Evolutionary conservation across 805 yeast genomes (phyloP), one percentile per base, ranked within the genome.

Genomic region (Cyberlindnera americana): DNA sequence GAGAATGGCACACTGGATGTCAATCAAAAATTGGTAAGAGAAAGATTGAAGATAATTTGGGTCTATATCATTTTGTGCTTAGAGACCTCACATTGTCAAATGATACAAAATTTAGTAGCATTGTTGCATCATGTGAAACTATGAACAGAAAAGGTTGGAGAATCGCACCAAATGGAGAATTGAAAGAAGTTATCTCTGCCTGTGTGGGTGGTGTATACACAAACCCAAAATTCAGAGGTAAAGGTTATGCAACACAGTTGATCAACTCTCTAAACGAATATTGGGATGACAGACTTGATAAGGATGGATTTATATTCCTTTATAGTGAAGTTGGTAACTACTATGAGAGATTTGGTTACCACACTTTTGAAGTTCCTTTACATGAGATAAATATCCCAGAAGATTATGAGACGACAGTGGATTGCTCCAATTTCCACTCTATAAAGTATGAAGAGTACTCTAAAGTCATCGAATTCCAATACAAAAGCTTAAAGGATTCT

Each of bases 281-380:
- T 33, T 62, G 62, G 41, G 71, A 62, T 18, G 45, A 59, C 3
- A 57, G 57, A 19, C 58, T 67, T 23, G 48, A 59, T 34, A 47
- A 53, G 9, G 54, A 62, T 16, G 44, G 58, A 17, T 56, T 71
- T 13, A 58, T 70, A 26, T 65, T 67, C 29, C 67, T 87, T 37
- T 86, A 85, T 69, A 81, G 91, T 46, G 93, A 81, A 35, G 77
- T 84, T 16, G 91, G 84, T 13, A 72, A 69, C 23, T 85, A 72
- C 49, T 88, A 88, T 58, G 63, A 68, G 26, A 64, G 68, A 46
- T 76, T 81, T 47, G 95, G 90, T 0, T 83, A 74, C 54, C 62
- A 56, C n/a, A 62, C 68, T 14, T 38, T 52, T 33, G 69, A 65
- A 35, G 65, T 66, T 6, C 68, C 69, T 12, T 36, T 64, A 21